Percentiles rank a stretch among this genome's conserved stretches.
Conservation (phyloP, 2,329 filamentous ascomycete genomes). For the Microdochium nivale region DNA sequence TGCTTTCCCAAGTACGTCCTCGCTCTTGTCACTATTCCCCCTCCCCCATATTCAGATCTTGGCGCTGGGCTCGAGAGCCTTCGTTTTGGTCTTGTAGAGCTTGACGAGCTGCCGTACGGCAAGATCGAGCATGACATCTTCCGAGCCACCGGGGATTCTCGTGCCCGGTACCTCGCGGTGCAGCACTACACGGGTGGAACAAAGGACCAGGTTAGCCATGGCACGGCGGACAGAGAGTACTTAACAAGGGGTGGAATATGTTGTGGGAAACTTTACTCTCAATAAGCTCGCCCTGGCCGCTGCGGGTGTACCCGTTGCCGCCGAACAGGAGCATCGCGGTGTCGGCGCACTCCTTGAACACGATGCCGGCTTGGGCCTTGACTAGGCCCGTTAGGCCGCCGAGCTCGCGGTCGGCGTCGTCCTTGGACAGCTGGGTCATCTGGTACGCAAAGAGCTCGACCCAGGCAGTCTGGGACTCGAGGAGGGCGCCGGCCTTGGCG, state of each 20-base stretch:
- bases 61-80: constrained; percentile 25
- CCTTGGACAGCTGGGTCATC: constrained; percentile 51
- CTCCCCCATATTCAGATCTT: constrained; percentile 8
- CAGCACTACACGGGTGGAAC: constrained; percentile 32
- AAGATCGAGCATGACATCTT: constrained; percentile 66
- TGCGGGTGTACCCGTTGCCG: constrained; percentile 62
- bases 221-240: neutral
- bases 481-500: constrained; percentile 57
- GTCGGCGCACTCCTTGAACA: constrained; percentile 63
- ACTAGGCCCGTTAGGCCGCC: constrained; percentile 64
- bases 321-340: constrained; percentile 64
- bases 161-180: constrained; percentile 51
- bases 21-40: neutral
- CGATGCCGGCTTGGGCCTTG: constrained; percentile 65
- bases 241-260: constrained; percentile 12
- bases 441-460: constrained; percentile 63
- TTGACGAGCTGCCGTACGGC: constrained; percentile 63
- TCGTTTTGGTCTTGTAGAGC: constrained; percentile 52
- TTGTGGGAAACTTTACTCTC: constrained; percentile 50
- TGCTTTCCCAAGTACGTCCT: no score
- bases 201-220: neutral
- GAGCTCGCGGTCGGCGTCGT: constrained; percentile 52
- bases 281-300: constrained; percentile 61
- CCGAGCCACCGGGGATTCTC: constrained; percentile 58
- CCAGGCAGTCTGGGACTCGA: constrained; percentile 67